Percentiles rank a stretch among this genome's conserved stretches.
phyloP scores from a whole-genome alignment of 352 stramenopile species.

The Pythium volutum region DNA sequence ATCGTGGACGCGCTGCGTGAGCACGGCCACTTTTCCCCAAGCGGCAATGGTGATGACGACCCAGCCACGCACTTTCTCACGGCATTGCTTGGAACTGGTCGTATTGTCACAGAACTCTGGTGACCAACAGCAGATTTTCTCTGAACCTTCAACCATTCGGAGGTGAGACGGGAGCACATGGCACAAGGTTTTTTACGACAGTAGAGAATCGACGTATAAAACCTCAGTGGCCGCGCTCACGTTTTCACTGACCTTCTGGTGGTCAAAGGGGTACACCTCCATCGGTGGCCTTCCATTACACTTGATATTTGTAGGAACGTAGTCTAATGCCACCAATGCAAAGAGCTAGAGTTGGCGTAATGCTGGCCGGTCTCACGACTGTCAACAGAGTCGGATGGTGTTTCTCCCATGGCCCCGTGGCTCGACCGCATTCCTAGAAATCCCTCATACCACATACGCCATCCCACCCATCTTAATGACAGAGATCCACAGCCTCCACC shows the following conservation, averaged over 20 bases:
- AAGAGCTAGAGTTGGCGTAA: not conserved
- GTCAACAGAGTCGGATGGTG: not conserved
- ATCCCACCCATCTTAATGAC: not conserved
- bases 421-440: not conserved
- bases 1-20: slow-evolving; percentile 45
- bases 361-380: slow-evolving; percentile 12
- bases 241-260: not conserved
- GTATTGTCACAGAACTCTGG: slow-evolving; percentile 76
- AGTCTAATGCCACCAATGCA: not conserved
- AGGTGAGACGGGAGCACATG: not conserved
- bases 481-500: not conserved
- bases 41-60: slow-evolving; percentile 19
- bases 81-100: slow-evolving; percentile 34
- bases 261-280: not conserved
- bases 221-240: not conserved
- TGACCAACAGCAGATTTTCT: slow-evolving; percentile 23
- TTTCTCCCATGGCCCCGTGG: not conserved
- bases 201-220: not conserved
- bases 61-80: slow-evolving; percentile 38
- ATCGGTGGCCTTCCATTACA: not conserved
- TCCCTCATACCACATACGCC: not conserved
- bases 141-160: slow-evolving; percentile 7
- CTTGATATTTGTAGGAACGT: not conserved
- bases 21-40: slow-evolving; percentile 28
- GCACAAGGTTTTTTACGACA: not conserved